Evolutionary conservation across 2,329 filamentous ascomycete genomes (phyloP).

Genomic region (Periconia macrospinosa): DNA sequence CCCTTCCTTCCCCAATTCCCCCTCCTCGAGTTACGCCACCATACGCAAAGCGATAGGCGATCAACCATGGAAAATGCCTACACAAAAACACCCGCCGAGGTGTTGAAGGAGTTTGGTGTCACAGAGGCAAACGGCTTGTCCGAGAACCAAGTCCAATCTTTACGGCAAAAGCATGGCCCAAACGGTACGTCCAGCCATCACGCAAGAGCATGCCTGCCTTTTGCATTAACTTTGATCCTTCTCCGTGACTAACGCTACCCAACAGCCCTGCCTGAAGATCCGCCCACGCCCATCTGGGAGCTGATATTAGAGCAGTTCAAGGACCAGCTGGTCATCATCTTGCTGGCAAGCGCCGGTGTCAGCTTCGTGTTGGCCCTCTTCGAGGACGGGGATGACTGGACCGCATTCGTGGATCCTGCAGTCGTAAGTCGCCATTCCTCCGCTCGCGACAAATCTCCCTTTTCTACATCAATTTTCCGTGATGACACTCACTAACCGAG

Average conservation of each 20-base stretch:
- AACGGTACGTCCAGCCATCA: conserved; percentile 51
- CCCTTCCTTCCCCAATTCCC: background rate
- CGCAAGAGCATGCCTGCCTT: background rate
- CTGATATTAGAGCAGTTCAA: conserved; percentile 98
- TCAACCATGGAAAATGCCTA: conserved; percentile 58
- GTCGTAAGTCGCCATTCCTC: conserved; percentile 69
- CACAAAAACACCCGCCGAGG: conserved; percentile 52
- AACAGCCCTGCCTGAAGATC: conserved; percentile 78
- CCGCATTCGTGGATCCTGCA: conserved; percentile 92
- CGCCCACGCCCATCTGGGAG: conserved; percentile 93
- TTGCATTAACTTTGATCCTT: background rate
- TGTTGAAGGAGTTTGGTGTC: conserved; percentile 56
- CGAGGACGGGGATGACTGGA: conserved; percentile 91
- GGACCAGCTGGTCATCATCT: conserved; percentile 94
- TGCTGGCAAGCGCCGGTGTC: conserved; percentile 87
- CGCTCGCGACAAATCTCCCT: too few relatives aligned
- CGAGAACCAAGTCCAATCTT: conserved; percentile 50
- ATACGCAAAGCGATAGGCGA: background rate
- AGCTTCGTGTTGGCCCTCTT: conserved; percentile 93
- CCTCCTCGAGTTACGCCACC: background rate
- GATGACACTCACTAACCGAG: background rate
- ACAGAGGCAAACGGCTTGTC: conserved; percentile 55
- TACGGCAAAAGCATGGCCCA: conserved; percentile 54
- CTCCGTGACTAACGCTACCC: conserved; percentile 8
- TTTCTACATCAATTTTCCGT: background rate